Base-by-base conservation (phyloP, 2,329 filamentous ascomycete genomes). In the Phialocephala sp. region DNA sequence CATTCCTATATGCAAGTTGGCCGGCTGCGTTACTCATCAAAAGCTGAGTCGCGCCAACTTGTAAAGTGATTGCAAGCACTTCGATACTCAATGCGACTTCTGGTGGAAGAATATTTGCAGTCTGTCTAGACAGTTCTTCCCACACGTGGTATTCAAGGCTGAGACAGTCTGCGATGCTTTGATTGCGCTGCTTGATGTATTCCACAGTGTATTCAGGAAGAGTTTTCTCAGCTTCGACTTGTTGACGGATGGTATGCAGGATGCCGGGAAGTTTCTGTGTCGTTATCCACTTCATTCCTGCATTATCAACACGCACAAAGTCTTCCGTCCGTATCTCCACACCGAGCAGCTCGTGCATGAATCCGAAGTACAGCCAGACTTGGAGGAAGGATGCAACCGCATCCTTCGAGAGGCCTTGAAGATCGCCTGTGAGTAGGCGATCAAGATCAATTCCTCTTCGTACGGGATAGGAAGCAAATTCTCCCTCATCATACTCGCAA, bases 301-400 rank as follows among this genome's bases (percentile, higher is more conserved):
- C 32, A 15, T 66, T 60, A 43, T 64, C 59, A 32, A 39, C 36
- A 32, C 60, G 36, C 15, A 67, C 41, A 27, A 65, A 67, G 15
- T 58, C 59, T 43, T 35, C 35, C 11, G 35, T 37, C 11, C 64
- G 36, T 41, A 56, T 36, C 4, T 64, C 37, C 5, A 56, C 32
- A 14, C 60, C 54, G 8, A 67, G n/a, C 18, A 67, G 45, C 18
- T 56, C 62, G 36, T 57, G 37, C 15, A 69, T 57, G 50, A 68
- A 41, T 14, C 66, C 66, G 55, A 69, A 69, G 36, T 35, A 68
- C 8, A 66, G 52, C 66, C 66, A 66, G 41, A 41, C 50, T 59
- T 69, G 65, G 27, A 69, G 65, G 35, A 65, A 67, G 8, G 55
- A 35, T 11, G 37, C 59, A 4, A 60, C n/a, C 36, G 59, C 18